Evolutionary conservation across 352 stramenopile genomes (phyloP).

Genomic region (Thraustochytrium sp.): DNA sequence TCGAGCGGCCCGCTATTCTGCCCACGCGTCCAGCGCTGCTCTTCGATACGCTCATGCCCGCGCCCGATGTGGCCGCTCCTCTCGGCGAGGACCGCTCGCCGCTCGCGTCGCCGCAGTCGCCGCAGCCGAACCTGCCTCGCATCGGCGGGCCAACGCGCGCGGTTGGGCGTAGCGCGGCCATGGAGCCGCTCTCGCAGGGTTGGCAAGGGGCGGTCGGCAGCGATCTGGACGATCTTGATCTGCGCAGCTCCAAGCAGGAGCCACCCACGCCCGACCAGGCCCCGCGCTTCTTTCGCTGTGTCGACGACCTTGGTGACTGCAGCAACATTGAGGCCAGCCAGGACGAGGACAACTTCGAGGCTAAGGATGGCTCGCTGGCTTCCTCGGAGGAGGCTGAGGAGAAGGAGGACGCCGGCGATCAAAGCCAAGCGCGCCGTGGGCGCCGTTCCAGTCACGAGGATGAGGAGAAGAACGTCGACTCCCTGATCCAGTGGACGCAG

Average conservation of each 20-base stretch:
- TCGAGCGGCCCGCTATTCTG: neutral
- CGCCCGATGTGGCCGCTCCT: neutral
- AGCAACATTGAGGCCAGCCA: too few relatives aligned
- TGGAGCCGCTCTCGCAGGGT: neutral
- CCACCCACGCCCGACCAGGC: neutral
- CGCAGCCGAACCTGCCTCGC: neutral
- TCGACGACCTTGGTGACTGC: neutral
- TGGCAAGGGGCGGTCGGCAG: neutral
- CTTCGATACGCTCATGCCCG: conserved; percentile 3
- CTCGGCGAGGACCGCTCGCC: neutral
- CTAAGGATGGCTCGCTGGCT: neutral
- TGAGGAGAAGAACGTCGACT: neutral
- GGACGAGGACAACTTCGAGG: neutral
- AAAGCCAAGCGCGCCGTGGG: too few relatives aligned
- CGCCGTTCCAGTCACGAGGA: too few relatives aligned
- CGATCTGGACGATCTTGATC: neutral
- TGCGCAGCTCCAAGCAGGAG: neutral
- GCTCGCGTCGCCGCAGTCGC: neutral
- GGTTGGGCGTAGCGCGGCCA: neutral
- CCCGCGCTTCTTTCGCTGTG: neutral
- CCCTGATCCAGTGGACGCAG: neutral
- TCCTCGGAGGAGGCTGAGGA: neutral
- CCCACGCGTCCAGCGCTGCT: neutral
- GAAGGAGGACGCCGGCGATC: neutral
- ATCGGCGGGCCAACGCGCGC: neutral